A percentile compares a stretch with the other conserved stretches of the same genome.
These are phyloP conservation scores for Nannochloropsis salina DNA, from an alignment of 108 stramenopile species.

Conservation along the genomic window DNA sequence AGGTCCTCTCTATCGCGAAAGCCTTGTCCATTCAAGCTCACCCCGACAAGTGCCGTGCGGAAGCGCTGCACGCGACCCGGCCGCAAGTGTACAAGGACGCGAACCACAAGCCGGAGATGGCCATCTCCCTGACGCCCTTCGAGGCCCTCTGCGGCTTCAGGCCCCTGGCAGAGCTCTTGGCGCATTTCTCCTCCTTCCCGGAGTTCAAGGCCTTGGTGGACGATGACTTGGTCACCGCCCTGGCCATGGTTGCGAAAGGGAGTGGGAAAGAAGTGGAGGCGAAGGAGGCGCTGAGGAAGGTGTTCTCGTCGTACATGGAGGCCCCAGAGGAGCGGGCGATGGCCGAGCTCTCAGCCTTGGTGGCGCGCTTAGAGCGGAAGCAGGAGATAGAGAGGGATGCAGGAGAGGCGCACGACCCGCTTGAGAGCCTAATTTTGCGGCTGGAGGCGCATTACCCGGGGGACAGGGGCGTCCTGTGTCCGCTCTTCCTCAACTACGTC, in stretches of 20 bases:
- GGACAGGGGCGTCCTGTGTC: conserved; percentile 51
- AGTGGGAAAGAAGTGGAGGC: conserved; percentile 32
- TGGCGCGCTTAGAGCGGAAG: not conserved
- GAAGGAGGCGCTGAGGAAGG: conserved; percentile 60
- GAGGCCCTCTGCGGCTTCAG: conserved; percentile 61
- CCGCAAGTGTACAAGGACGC: conserved; percentile 84
- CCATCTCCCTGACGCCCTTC: conserved; percentile 88
- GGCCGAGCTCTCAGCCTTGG: not conserved
- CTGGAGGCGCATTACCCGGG: conserved; percentile 46
- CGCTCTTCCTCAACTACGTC: conserved; percentile 52
- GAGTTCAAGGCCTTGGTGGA: conserved; percentile 71
- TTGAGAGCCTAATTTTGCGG: conserved; percentile 35
- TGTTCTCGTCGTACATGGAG: conserved; percentile 74
- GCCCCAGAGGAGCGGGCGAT: conserved; percentile 30
- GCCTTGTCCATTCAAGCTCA: conserved; percentile 55
- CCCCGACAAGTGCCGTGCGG: conserved; percentile 62
- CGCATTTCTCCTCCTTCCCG: conserved; percentile 59
- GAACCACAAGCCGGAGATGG: conserved; percentile 99
- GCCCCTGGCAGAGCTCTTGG: conserved; percentile 40
- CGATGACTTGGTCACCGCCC: conserved; percentile 26
- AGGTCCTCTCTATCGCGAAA: conserved; percentile 55
- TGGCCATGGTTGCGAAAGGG: conserved; percentile 29
- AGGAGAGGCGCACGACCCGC: not conserved
- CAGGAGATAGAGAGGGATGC: not conserved
- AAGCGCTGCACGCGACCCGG: conserved; percentile 64